phyloP scores from a whole-genome alignment of 2,329 filamentous ascomycete genomes.

The Microsporum ferrugineum region DNA sequence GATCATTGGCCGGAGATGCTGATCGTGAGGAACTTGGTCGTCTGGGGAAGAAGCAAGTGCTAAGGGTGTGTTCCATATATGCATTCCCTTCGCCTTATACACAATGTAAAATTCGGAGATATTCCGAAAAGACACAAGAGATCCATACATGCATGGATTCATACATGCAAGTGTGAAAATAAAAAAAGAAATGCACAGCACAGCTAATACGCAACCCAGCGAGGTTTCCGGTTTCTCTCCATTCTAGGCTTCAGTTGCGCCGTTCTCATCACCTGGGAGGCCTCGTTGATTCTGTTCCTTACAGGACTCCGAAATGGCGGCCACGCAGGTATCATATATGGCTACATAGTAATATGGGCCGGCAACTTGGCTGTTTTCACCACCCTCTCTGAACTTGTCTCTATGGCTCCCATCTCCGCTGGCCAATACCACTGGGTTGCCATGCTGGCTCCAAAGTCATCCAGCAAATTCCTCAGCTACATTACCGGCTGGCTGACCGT shows the following conservation, averaged over 20 bases:
- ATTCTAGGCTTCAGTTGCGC: conserved; percentile 29
- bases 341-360: conserved; percentile 26
- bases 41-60: conserved; percentile 34
- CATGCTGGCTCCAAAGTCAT: conserved; percentile 27
- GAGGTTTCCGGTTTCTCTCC: conserved; percentile 26
- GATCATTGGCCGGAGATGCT: conserved; percentile 8
- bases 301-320: conserved; percentile 23
- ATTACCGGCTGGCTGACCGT: conserved; percentile 31
- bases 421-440: conserved; percentile 34
- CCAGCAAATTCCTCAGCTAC: conserved; percentile 27
- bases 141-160: no score
- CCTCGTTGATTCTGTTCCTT: conserved; percentile 12
- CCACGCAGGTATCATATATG: conserved; percentile 29
- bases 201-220: conserved; percentile 9
- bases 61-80: conserved; percentile 21
- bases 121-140: no score
- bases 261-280: conserved; percentile 31
- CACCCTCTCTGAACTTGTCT: conserved; percentile 32
- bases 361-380: conserved; percentile 30
- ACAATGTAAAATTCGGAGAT: no score
- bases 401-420: conserved; percentile 31
- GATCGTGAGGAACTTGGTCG: conserved; percentile 29
- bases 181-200: neutral
- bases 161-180: neutral
- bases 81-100: no score